Conservation (phyloP, 139 green algal genomes). For the Closterium sp. region DNA sequence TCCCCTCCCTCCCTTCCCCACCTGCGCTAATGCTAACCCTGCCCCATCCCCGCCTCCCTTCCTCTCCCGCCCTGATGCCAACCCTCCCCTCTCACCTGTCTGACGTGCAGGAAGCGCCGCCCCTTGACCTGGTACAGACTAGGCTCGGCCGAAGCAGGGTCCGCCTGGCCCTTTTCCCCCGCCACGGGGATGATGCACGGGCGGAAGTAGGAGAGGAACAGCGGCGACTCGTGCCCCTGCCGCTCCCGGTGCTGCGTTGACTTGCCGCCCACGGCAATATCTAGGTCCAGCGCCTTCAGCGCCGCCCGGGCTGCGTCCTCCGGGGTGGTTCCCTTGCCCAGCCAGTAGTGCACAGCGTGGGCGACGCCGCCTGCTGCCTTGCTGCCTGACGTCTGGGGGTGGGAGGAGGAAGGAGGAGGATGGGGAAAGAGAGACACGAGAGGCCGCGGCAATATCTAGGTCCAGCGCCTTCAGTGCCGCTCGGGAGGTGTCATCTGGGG, state of each 20-base stretch:
- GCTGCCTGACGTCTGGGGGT: too few relatives aligned
- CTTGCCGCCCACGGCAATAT: constrained; percentile 11
- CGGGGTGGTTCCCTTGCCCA: neutral
- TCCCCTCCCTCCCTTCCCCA: neutral
- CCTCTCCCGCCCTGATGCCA: neutral
- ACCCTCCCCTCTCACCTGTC: neutral
- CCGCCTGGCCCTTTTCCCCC: neutral
- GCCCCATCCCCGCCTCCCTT: neutral
- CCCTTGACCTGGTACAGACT: constrained; percentile 20
- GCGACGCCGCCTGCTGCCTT: too few relatives aligned
- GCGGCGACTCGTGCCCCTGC: neutral
- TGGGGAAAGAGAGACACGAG: too few relatives aligned
- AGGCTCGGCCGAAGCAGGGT: neutral
- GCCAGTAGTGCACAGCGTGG: too few relatives aligned
- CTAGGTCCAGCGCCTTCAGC: neutral
- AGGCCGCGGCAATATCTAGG: too few relatives aligned
- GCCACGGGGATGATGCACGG: constrained; percentile 29
- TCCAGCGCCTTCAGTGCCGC: too few relatives aligned
- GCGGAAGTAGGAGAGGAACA: constrained; percentile 48
- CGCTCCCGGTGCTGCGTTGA: neutral
- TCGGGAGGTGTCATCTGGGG: neutral
- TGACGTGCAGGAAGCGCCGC: constrained; percentile 14
- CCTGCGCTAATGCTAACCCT: neutral
- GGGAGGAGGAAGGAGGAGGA: too few relatives aligned
- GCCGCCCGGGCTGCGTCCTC: neutral